Conservation (phyloP, 2,329 filamentous ascomycete genomes). For the Elsinoe necatrix region DNA sequence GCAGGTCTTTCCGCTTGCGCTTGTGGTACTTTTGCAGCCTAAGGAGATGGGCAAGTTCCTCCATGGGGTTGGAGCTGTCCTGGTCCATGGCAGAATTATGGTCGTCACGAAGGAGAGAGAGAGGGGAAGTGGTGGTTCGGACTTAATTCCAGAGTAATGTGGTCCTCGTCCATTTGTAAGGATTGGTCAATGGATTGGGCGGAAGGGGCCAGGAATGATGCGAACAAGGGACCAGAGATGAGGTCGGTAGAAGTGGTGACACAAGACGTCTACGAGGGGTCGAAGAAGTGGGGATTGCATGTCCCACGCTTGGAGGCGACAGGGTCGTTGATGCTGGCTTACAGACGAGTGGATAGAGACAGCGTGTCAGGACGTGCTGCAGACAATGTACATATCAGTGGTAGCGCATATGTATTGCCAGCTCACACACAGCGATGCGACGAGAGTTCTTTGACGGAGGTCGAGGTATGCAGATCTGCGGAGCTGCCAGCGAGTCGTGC, state of each 20-base stretch:
- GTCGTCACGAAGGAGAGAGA: background rate
- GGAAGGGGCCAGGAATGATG: background rate
- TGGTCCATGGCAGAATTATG: background rate
- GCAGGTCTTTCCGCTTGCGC: conserved; percentile 65
- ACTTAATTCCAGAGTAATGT: background rate
- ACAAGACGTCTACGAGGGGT: conserved; percentile 2
- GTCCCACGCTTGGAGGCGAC: background rate
- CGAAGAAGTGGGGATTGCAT: background rate
- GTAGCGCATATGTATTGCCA: conserved; percentile 13
- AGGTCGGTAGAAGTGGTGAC: conserved; percentile 3
- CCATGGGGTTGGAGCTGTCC: conserved; percentile 34
- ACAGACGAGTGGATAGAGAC: background rate
- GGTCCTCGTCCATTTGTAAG: conserved; percentile 6
- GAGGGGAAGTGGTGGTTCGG: background rate
- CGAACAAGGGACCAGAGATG: background rate
- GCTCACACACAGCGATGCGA: background rate
- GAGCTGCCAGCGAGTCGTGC: conserved; percentile 7
- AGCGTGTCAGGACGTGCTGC: background rate
- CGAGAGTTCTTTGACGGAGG: background rate
- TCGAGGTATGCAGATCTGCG: conserved; percentile 11
- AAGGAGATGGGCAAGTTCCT: conserved; percentile 70
- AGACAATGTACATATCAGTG: conserved; percentile 6
- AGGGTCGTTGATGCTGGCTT: background rate
- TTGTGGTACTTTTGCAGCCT: conserved; percentile 73
- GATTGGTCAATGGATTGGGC: background rate